Percentiles rank a stretch among this genome's conserved stretches.
phyloP scores from a whole-genome alignment of 768 basidiomycete genomes.

The Pulveroboletus sp. region DNA sequence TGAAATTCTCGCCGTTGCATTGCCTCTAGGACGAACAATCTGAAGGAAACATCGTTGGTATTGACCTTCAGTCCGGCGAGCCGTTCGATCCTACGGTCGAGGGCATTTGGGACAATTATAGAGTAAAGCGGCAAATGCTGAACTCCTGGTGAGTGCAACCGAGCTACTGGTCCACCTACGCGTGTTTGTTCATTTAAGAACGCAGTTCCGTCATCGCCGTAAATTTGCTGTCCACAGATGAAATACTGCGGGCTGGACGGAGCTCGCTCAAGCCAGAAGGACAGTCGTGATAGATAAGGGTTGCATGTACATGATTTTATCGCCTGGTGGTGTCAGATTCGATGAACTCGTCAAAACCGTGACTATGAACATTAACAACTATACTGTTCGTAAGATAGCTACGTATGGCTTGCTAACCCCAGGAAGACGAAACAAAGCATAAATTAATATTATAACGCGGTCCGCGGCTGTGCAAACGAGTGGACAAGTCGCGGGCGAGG shows the following conservation, averaged over 20 bases:
- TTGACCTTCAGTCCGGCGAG: slow-evolving; percentile 92
- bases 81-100: slow-evolving; percentile 95
- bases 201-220: slow-evolving; percentile 88
- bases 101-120: slow-evolving; percentile 98
- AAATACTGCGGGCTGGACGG: slow-evolving; percentile 87
- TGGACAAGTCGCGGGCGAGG: slow-evolving; percentile 8
- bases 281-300: slow-evolving; percentile 40
- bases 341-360: slow-evolving; percentile 13
- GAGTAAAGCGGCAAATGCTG: slow-evolving; percentile 98
- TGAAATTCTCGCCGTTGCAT: slow-evolving; percentile 3
- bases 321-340: slow-evolving; percentile 16
- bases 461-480: slow-evolving; percentile 18
- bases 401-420: slow-evolving; percentile 8
- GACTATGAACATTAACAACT: slow-evolving; percentile 31
- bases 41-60: slow-evolving; percentile 88
- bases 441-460: slow-evolving; percentile 25
- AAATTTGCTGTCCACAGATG: slow-evolving; percentile 93
- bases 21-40: slow-evolving; percentile 79
- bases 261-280: slow-evolving; percentile 86
- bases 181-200: slow-evolving; percentile 25
- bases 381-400: slow-evolving; percentile 29
- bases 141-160: slow-evolving; percentile 77
- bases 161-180: slow-evolving; percentile 11
- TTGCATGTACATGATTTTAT: slow-evolving; percentile 19
- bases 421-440: slow-evolving; percentile 19